Percentiles rank a stretch among this genome's conserved stretches.
phyloP scores from a whole-genome alignment of 176 grass and related monocot species.

The Zea luxurians region DNA sequence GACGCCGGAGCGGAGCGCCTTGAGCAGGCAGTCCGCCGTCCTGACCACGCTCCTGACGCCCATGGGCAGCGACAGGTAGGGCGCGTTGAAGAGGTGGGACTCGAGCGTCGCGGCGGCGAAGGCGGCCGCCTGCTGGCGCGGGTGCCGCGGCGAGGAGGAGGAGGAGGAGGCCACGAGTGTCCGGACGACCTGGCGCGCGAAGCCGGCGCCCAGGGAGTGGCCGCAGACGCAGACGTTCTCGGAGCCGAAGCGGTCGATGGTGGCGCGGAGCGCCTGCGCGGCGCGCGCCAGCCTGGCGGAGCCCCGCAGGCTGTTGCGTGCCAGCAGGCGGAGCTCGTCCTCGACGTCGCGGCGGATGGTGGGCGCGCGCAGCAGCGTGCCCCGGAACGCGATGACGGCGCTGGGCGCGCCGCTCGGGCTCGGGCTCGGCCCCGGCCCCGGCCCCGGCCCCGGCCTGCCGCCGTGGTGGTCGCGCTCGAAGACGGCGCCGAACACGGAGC shows the following conservation, averaged over 20 bases:
- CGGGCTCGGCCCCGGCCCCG: not conserved
- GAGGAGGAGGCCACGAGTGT: constrained; percentile 38
- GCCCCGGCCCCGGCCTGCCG: not conserved
- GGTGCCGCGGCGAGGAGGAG: not conserved
- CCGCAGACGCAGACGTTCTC: constrained; percentile 74
- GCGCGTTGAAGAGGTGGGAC: constrained; percentile 91
- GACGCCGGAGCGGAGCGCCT: constrained; percentile 48
- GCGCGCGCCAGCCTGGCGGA: constrained; percentile 64
- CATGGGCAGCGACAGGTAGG: constrained; percentile 76
- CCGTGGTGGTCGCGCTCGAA: constrained; percentile 73
- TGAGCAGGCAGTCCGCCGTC: constrained; percentile 61
- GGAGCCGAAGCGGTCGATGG: constrained; percentile 61
- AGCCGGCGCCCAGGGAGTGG: constrained; percentile 83
- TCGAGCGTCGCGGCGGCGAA: constrained; percentile 51
- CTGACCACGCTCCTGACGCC: constrained; percentile 57
- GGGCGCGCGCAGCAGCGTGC: constrained; percentile 66
- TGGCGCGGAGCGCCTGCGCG: constrained; percentile 45
- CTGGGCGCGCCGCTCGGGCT: constrained; percentile 61
- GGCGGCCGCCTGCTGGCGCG: not conserved
- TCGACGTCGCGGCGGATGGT: constrained; percentile 77
- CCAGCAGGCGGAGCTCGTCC: constrained; percentile 78
- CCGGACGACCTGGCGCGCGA: constrained; percentile 68
- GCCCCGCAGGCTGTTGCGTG: constrained; percentile 72
- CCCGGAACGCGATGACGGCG: constrained; percentile 76
- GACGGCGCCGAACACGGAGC: constrained; percentile 83